phyloP scores from a whole-genome alignment of 441 rosid species.

The Bruguiera hainesii region DNA sequence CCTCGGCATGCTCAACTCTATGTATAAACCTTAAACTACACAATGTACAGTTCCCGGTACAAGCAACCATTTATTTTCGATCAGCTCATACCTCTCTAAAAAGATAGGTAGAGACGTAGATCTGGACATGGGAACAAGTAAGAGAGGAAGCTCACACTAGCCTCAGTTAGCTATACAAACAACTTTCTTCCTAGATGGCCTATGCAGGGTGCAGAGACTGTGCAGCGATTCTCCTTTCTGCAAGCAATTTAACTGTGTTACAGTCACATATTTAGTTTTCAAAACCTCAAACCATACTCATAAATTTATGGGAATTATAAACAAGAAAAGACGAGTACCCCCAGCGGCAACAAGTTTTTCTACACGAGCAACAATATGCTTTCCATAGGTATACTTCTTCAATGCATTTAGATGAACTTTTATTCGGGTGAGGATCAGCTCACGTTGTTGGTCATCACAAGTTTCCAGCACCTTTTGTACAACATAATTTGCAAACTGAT shows the following conservation, averaged over 20 bases:
- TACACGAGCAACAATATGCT: conserved; percentile 96
- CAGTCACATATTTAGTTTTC: neutral
- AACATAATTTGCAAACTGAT: conserved; percentile 94
- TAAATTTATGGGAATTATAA: neutral
- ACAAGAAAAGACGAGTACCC: conserved; percentile 41
- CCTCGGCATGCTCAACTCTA: conserved; percentile 43
- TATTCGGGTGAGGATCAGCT: conserved; percentile 83
- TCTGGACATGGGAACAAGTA: conserved; percentile 28
- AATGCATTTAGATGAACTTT: conserved; percentile 90
- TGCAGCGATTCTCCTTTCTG: conserved; percentile 90
- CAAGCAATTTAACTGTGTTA: conserved; percentile 21
- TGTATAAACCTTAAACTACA: conserved; percentile 63
- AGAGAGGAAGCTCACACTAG: conserved; percentile 43
- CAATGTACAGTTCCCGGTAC: conserved; percentile 70
- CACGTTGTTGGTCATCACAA: conserved; percentile 90
- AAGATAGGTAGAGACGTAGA: conserved; percentile 39
- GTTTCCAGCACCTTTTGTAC: conserved; percentile 97
- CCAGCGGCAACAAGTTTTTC: conserved; percentile 99
- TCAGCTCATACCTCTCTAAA: conserved; percentile 47
- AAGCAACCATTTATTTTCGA: conserved; percentile 50
- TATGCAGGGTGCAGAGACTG: conserved; percentile 53
- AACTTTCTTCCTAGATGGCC: conserved; percentile 44
- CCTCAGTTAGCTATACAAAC: conserved; percentile 85
- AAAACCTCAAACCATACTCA: too few relatives aligned
- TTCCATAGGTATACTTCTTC: conserved; percentile 96